Conservation (phyloP, 169 alveolate genomes). For the Cryptosporidium xiaoi region DNA sequence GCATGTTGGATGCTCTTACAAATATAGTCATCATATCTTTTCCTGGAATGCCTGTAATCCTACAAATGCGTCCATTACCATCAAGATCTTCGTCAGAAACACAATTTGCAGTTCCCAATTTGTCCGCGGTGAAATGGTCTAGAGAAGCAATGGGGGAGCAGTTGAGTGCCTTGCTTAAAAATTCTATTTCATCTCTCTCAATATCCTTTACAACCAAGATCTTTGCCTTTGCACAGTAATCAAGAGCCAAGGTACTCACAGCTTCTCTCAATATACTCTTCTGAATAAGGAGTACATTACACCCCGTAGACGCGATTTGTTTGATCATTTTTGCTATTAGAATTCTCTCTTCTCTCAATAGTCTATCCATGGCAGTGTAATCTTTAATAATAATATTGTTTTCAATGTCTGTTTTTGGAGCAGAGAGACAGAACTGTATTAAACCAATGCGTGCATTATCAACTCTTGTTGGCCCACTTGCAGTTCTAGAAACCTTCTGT, state of each 20-base stretch:
- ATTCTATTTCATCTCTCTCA: constrained; percentile 97
- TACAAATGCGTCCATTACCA: constrained; percentile 92
- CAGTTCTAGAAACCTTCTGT: constrained; percentile 93
- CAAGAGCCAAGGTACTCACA: constrained; percentile 92
- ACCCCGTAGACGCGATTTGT: constrained; percentile 97
- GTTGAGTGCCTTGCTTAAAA: constrained; percentile 92
- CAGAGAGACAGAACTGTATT: constrained; percentile 97
- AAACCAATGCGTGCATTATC: constrained; percentile 96
- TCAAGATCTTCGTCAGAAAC: constrained; percentile 86
- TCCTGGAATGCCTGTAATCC: constrained; percentile 95
- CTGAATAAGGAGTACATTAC: constrained; percentile 97
- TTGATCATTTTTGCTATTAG: constrained; percentile 96
- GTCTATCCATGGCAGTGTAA: constrained; percentile 95
- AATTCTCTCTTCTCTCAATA: constrained; percentile 97
- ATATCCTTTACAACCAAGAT: constrained; percentile 97
- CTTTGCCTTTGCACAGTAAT: constrained; percentile 96
- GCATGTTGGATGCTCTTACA: constrained; percentile 94
- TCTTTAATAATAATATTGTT: constrained; percentile 94
- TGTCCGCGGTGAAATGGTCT: constrained; percentile 96
- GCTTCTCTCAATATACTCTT: constrained; percentile 99
- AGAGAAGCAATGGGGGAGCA: constrained; percentile 97
- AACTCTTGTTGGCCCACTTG: constrained; percentile 96
- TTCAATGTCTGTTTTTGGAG: constrained; percentile 99
- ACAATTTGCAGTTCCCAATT: constrained; percentile 95
- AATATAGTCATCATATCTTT: constrained; percentile 95